phyloP scores from a whole-genome alignment of 345 rosid species.

The Eucalyptus leucophloia region DNA sequence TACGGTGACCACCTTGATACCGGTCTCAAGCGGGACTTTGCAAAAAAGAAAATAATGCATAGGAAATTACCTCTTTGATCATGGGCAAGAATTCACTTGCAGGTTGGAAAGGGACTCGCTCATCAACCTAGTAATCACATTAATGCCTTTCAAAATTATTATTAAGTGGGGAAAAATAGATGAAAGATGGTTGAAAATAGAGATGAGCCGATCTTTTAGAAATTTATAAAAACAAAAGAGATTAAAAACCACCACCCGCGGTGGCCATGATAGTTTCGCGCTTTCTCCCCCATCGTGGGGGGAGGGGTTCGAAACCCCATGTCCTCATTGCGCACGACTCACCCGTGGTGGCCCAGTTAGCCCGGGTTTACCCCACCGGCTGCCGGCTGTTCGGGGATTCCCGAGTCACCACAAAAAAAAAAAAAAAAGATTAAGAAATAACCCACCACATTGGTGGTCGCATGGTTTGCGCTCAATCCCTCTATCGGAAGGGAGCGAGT shows the following conservation, averaged over 20 bases:
- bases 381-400: no score
- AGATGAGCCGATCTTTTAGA: not conserved
- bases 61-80: conserved; percentile 39
- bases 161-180: not conserved
- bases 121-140: conserved; percentile 19
- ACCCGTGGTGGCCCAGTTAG: no score
- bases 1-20: not conserved
- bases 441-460: no score
- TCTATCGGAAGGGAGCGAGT: no score
- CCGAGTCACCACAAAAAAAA: not conserved
- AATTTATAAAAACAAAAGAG: not conserved
- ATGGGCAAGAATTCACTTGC: conserved; percentile 78
- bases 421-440: not conserved
- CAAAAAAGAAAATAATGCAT: not conserved
- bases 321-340: no score
- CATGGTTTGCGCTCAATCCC: no score
- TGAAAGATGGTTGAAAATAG: not conserved
- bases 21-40: not conserved
- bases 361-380: no score
- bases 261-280: no score
- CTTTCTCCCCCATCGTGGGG: no score
- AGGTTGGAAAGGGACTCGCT: conserved; percentile 55
- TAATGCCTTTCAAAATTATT: not conserved
- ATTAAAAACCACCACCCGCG: no score
- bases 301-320: no score